Conservation (phyloP, 352 stramenopile genomes). For the Aphanomyces invadans region DNA sequence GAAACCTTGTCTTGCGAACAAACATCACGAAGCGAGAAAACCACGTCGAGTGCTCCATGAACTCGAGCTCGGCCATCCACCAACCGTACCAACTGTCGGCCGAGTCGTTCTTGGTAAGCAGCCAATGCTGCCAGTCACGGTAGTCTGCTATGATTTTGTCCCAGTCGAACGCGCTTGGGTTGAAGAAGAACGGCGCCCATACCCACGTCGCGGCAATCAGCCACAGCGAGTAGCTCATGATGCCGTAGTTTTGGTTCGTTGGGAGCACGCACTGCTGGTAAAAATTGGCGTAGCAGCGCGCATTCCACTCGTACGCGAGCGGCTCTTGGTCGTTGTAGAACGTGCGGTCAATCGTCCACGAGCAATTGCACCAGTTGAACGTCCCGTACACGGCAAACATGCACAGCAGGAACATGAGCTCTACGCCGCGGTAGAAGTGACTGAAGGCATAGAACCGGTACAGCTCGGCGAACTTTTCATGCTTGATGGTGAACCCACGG, state of each 20-base stretch:
- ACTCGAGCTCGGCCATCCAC: conserved; percentile 80
- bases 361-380: conserved; percentile 29
- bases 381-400: conserved; percentile 27
- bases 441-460: conserved; percentile 27
- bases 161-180: conserved; percentile 91
- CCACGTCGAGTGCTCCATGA: conserved; percentile 72
- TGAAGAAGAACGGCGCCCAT: conserved; percentile 78
- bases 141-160: conserved; percentile 93
- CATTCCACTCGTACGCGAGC: conserved; percentile 23
- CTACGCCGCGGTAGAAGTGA: conserved; percentile 28
- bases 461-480: conserved; percentile 28
- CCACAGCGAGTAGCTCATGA: conserved; percentile 94
- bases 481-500: conserved; percentile 29
- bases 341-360: conserved; percentile 19
- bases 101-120: conserved; percentile 82
- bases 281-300: conserved; percentile 26
- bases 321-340: conserved; percentile 26
- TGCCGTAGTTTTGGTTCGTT: conserved; percentile 71
- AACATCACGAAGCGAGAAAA: conserved; percentile 56
- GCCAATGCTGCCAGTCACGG: conserved; percentile 92
- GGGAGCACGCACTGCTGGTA: conserved; percentile 28
- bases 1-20: conserved; percentile 77
- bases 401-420: conserved; percentile 26
- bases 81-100: conserved; percentile 82
- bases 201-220: conserved; percentile 85